Evolutionary conservation across 192 early-diverging fungal species (phyloP).

Genomic region (Geranomyces michiganensis): DNA sequence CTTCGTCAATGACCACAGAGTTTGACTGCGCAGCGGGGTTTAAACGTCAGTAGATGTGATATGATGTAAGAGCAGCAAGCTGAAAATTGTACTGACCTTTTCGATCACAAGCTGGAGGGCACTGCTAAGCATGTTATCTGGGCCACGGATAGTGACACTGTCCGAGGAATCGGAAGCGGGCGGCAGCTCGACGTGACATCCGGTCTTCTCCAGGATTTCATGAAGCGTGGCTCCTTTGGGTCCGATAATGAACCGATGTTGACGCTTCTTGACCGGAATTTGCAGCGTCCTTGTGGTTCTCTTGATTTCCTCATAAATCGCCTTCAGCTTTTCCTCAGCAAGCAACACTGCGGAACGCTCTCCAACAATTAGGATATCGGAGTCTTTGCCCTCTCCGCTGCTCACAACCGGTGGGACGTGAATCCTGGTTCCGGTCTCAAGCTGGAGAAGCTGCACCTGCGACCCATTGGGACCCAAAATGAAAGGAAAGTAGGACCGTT

Average conservation of each 20-base stretch:
- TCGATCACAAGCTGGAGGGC: conserved; percentile 83
- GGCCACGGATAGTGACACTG: conserved; percentile 78
- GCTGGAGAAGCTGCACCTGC: conserved; percentile 59
- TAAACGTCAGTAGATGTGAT: conserved; percentile 24
- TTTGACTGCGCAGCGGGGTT: conserved; percentile 54
- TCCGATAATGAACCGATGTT: conserved; percentile 91
- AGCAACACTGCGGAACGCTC: conserved; percentile 71
- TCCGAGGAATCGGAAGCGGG: conserved; percentile 70
- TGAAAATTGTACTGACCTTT: conserved; percentile 48
- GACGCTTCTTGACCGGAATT: conserved; percentile 82
- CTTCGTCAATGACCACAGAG: conserved; percentile 68
- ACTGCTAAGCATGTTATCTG: conserved; percentile 63
- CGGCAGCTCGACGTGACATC: conserved; percentile 86
- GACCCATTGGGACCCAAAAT: conserved; percentile 77
- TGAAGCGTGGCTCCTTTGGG: conserved; percentile 73
- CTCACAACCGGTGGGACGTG: conserved; percentile 69
- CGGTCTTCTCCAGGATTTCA: conserved; percentile 84
- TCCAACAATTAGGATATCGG: conserved; percentile 76
- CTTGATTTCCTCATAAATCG: conserved; percentile 63
- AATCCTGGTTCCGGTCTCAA: conserved; percentile 71
- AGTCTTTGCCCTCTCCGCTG: conserved; percentile 27
- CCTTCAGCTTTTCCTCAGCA: conserved; percentile 66
- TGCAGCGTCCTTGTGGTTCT: conserved; percentile 64
- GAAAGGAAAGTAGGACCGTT: conserved; percentile 78
- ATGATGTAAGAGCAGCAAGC: background rate